Evolutionary conservation across 78 protist species (phyloP).

Genomic region (Pirum gemmata): DNA sequence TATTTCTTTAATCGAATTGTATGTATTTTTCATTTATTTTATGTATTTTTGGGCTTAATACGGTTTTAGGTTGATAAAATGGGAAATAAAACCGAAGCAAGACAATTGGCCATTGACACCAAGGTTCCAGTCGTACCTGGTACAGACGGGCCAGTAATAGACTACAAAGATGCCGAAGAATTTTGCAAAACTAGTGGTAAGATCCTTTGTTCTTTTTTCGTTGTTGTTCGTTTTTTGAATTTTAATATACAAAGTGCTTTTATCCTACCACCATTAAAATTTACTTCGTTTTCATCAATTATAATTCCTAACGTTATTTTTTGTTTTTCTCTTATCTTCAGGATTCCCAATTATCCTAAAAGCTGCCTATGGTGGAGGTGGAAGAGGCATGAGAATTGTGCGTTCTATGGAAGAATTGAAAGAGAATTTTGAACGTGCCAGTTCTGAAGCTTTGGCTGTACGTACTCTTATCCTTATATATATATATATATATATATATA

Average conservation of each 20-base stretch:
- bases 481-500: too few species aligned
- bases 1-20: neutral
- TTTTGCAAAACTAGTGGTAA: conserved; percentile 52
- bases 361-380: conserved; percentile 95
- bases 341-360: conserved; percentile 93
- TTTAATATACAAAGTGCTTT: too few species aligned
- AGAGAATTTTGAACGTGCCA: conserved; percentile 19
- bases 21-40: neutral
- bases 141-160: conserved; percentile 61
- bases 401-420: conserved; percentile 17
- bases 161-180: conserved; percentile 45
- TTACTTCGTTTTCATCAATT: too few species aligned
- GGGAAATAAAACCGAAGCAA: conserved; percentile 53
- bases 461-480: too few species aligned
- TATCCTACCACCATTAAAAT: too few species aligned
- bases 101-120: conserved; percentile 70
- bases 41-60: too few species aligned
- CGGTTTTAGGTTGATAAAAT: neutral
- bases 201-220: too few species aligned
- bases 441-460: conserved; percentile 42
- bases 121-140: conserved; percentile 87
- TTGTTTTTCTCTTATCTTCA: too few species aligned
- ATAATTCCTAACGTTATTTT: too few species aligned
- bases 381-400: conserved; percentile 86
- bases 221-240: too few species aligned